phyloP scores from a whole-genome alignment of 2,329 filamentous ascomycete species.

The Aureobasidium sp. region DNA sequence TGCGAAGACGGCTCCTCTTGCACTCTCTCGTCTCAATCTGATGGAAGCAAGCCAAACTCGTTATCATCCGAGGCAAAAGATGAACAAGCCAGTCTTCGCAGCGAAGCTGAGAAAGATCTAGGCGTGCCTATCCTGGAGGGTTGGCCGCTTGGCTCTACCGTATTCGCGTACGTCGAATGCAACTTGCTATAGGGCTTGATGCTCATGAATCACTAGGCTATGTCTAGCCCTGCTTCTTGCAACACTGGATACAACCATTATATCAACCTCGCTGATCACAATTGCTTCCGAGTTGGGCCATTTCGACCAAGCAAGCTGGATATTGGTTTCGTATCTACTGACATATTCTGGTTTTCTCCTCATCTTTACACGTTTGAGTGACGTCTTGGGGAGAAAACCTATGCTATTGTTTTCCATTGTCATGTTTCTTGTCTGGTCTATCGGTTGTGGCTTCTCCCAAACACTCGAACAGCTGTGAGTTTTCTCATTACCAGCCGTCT shows the following conservation, averaged over 20 bases:
- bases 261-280: conserved; percentile 8
- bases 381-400: conserved; percentile 11
- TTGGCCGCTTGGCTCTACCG: conserved; percentile 2
- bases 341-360: conserved; percentile 15
- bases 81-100: neutral
- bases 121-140: neutral
- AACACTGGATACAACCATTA: conserved; percentile 12
- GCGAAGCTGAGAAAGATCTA: neutral
- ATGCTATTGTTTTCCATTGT: neutral
- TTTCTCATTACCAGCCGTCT: neutral
- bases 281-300: conserved; percentile 10
- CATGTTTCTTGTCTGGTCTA: conserved; percentile 13
- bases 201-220: neutral
- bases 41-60: neutral
- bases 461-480: conserved; percentile 8
- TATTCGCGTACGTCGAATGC: neutral
- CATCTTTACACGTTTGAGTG: conserved; percentile 14
- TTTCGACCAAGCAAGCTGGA: conserved; percentile 13
- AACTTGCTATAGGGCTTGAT: neutral
- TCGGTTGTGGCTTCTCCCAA: conserved; percentile 12
- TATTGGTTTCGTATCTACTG: conserved; percentile 4
- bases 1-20: neutral
- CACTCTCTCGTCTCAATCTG: neutral
- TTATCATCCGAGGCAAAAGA: neutral
- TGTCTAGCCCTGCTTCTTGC: conserved; percentile 7